Conservation (phyloP, 768 basidiomycete genomes). For the Mycena crocata region DNA sequence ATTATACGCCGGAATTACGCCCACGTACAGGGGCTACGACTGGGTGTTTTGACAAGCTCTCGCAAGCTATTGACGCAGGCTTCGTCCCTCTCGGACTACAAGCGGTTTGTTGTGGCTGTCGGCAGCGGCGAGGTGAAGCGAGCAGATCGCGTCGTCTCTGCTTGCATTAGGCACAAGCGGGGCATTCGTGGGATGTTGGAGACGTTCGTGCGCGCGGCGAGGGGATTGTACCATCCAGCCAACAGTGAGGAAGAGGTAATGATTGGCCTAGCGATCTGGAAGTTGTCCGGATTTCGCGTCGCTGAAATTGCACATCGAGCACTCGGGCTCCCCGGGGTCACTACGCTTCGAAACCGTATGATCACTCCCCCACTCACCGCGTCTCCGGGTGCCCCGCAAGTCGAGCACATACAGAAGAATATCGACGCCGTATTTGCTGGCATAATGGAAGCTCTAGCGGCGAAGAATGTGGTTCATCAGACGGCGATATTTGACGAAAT, state of each 20-base stretch:
- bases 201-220: conserved; percentile 12
- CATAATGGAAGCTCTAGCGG: conserved; percentile 9
- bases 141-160: conserved; percentile 6
- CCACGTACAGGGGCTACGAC: background rate
- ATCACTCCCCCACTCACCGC: conserved; percentile 32
- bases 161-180: conserved; percentile 4
- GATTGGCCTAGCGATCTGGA: conserved; percentile 34
- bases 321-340: conserved; percentile 26
- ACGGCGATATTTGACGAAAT: conserved; percentile 46
- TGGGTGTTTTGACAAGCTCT: background rate
- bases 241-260: conserved; percentile 37
- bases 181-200: conserved; percentile 31
- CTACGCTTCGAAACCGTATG: conserved; percentile 26
- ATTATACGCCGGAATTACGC: background rate
- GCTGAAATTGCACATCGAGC: conserved; percentile 40
- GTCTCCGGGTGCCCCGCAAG: conserved; percentile 26
- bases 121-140: conserved; percentile 2
- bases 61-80: background rate
- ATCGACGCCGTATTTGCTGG: conserved; percentile 25
- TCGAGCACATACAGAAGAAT: conserved; percentile 33
- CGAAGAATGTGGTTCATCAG: conserved; percentile 32
- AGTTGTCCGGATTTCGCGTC: conserved; percentile 34
- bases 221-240: conserved; percentile 37
- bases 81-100: conserved; percentile 1
- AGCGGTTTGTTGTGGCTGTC: conserved; percentile 8